Conservation (phyloP, 2,329 filamentous ascomycete genomes). For the Diaporthe humulicola region DNA sequence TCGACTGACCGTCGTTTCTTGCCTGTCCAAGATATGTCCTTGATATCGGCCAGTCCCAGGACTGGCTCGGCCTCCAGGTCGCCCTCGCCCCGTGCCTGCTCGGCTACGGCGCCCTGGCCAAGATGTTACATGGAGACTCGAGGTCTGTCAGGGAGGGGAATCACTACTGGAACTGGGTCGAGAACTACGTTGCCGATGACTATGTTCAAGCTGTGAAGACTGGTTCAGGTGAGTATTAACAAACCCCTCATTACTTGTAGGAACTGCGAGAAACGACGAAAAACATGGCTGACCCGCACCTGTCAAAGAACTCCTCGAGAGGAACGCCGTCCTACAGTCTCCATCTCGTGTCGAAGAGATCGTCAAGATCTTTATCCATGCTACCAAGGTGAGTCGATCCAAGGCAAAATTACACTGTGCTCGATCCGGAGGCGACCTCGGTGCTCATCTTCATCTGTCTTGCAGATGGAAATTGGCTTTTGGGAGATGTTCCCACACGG, state of each 20-base stretch:
- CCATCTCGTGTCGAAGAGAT: conserved; percentile 84
- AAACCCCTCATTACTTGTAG: too few relatives aligned
- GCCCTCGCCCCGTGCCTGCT: conserved; percentile 88
- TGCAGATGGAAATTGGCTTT: conserved; percentile 79
- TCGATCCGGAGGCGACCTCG: conserved; percentile 38
- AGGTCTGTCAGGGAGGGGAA: conserved; percentile 75
- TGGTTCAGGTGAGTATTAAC: conserved; percentile 77
- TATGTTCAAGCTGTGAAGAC: conserved; percentile 79
- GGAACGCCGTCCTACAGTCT: conserved; percentile 79
- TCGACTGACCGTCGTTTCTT: conserved; percentile 46
- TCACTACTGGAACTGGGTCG: conserved; percentile 90
- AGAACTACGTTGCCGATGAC: conserved; percentile 87
- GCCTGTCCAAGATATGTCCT: conserved; percentile 75
- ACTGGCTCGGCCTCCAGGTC: conserved; percentile 89
- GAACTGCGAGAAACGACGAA: neutral
- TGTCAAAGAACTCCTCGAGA: conserved; percentile 77
- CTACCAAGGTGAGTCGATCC: conserved; percentile 75
- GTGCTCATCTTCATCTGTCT: conserved; percentile 45
- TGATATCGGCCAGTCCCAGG: conserved; percentile 87
- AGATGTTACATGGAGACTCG: conserved; percentile 74
- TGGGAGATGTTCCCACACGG: conserved; percentile 72
- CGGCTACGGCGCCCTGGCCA: conserved; percentile 87
- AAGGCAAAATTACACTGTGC: neutral
- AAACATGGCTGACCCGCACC: neutral
- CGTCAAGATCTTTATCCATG: conserved; percentile 86